Percentiles rank a stretch among this genome's conserved stretches.
Conservation (phyloP, 2,329 filamentous ascomycete species). For the Chaetomium sp. region DNA sequence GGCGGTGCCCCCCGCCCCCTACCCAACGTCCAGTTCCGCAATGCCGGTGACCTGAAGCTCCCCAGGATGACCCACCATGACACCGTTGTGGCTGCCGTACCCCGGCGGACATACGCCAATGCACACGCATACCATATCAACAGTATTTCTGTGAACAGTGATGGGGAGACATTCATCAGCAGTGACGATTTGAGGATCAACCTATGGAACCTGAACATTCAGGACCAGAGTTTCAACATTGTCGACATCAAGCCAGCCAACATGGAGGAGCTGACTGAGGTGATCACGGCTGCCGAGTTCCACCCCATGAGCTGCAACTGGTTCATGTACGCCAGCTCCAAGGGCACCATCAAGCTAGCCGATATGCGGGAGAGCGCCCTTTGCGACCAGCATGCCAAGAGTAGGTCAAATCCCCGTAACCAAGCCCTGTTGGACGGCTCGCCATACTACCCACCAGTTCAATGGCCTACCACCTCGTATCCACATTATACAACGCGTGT, state of each 20-base stretch:
- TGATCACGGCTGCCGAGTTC: slow-evolving; percentile 97
- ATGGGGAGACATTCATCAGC: slow-evolving; percentile 98
- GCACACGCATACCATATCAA: slow-evolving; percentile 99
- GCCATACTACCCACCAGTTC: too few relatives aligned
- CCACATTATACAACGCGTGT: too few relatives aligned
- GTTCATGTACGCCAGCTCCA: slow-evolving; percentile 99
- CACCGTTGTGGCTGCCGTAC: slow-evolving; percentile 93
- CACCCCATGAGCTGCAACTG: slow-evolving; percentile 96
- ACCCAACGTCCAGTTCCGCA: slow-evolving; percentile 69
- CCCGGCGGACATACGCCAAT: slow-evolving; percentile 93
- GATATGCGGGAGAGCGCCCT: slow-evolving; percentile 97
- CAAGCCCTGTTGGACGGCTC: too few relatives aligned
- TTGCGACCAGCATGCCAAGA: slow-evolving; percentile 91
- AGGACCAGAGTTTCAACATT: slow-evolving; percentile 99
- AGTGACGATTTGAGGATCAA: slow-evolving; percentile 97
- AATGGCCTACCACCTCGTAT: too few relatives aligned
- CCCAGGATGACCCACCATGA: slow-evolving; percentile 96
- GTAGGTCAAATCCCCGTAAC: slow-evolving; percentile 47
- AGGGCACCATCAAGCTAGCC: slow-evolving; percentile 96
- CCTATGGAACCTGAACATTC: slow-evolving; percentile 98
- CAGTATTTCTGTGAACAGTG: slow-evolving; percentile 99
- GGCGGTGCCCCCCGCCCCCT: slow-evolving; percentile 71
- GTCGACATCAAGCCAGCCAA: slow-evolving; percentile 99
- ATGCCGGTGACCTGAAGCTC: slow-evolving; percentile 77
- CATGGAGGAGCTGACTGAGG: slow-evolving; percentile 98